Conservation (phyloP, 768 basidiomycete species). For the Naganishia onofrii region DNA sequence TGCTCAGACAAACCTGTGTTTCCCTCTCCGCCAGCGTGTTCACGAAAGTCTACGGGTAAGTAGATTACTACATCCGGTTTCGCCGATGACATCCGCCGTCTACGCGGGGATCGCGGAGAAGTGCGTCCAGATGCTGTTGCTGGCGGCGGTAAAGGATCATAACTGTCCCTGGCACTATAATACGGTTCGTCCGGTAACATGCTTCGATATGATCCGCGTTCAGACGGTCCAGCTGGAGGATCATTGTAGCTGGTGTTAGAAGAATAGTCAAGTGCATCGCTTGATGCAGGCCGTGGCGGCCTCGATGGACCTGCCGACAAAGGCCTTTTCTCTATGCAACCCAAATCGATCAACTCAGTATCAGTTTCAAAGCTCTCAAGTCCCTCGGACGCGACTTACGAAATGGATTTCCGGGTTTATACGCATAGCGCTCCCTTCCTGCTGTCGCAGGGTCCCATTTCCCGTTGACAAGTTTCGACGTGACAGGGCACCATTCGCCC, state of each 20-base stretch:
- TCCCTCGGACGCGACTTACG: background rate
- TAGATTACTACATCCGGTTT: background rate
- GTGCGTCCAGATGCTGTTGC: background rate
- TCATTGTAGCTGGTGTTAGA: background rate
- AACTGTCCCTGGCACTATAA: too few relatives aligned
- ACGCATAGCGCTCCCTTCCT: background rate
- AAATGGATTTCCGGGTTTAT: too few relatives aligned
- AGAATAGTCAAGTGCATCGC: background rate
- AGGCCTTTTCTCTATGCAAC: background rate
- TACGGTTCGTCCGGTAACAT: background rate
- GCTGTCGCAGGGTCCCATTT: constrained; percentile 1
- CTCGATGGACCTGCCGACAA: background rate
- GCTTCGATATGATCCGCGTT: background rate
- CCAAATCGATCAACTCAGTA: background rate
- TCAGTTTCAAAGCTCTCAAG: background rate
- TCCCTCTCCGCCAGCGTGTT: background rate
- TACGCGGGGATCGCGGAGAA: background rate
- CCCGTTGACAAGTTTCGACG: constrained; percentile 8
- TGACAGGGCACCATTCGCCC: background rate
- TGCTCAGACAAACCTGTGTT: background rate
- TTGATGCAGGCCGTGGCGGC: background rate
- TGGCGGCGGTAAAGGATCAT: background rate
- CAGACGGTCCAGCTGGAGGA: background rate
- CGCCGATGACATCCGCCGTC: background rate
- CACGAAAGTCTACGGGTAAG: background rate